Conservation (phyloP, 192 early-diverging fungal genomes). For the Coemansia sp. region DNA sequence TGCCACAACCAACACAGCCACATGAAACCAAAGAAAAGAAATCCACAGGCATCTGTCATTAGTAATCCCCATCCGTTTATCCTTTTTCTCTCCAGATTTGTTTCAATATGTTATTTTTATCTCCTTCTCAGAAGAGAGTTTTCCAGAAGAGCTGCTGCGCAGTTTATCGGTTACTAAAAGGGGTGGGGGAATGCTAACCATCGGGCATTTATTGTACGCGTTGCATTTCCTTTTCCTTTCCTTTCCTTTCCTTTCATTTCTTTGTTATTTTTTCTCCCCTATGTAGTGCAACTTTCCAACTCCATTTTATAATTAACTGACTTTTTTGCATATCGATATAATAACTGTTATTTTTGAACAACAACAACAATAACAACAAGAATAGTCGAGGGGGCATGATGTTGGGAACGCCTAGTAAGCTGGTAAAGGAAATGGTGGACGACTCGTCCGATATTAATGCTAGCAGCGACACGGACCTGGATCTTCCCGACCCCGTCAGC, state of each 20-base stretch:
- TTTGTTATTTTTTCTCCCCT: not conserved
- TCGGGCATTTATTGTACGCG: not conserved
- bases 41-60: too few relatives aligned
- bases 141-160: too few relatives aligned
- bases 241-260: not conserved
- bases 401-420: not conserved
- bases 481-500: conserved; percentile 38
- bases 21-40: not conserved
- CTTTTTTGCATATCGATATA: not conserved
- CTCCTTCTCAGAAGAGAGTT: not conserved
- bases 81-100: not conserved
- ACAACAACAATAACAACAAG: not conserved
- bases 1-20: conserved; percentile 18
- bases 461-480: conserved; percentile 38
- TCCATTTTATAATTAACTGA: not conserved
- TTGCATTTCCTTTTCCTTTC: not conserved
- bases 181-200: not conserved
- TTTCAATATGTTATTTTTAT: conserved; percentile 4
- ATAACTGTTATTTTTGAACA: not conserved
- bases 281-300: not conserved
- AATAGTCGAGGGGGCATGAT: not conserved
- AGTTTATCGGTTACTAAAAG: not conserved
- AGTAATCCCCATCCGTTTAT: too few relatives aligned
- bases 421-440: conserved; percentile 5
- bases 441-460: conserved; percentile 7